Percentiles rank a stretch among this genome's conserved stretches.
Conservation (phyloP, 2,329 filamentous ascomycete species). For the Nemania sp. region DNA sequence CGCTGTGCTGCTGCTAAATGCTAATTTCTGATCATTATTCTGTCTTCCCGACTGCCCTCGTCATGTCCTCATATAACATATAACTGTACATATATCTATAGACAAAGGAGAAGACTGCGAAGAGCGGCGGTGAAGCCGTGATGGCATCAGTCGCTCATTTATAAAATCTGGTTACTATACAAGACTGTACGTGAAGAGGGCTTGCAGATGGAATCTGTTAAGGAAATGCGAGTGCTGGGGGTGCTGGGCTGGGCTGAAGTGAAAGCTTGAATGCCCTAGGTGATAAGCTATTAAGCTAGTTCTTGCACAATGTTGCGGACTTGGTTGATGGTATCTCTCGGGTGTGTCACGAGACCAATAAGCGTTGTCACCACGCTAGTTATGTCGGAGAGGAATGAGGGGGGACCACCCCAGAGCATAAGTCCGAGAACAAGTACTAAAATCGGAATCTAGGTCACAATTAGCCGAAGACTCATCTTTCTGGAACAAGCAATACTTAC, state of each 20-base stretch:
- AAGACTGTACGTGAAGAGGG: neutral
- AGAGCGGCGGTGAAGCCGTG: neutral
- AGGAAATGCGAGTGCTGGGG: neutral
- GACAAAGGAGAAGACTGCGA: neutral
- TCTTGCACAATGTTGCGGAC: constrained; percentile 26
- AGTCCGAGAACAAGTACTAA: constrained; percentile 44
- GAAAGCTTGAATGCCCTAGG: neutral
- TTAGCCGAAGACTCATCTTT: constrained; percentile 23
- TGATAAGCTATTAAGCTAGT: constrained; percentile 2
- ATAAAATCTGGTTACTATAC: constrained; percentile 4
- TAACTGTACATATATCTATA: constrained; percentile 9
- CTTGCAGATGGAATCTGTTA: neutral
- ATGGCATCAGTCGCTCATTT: constrained; percentile 8
- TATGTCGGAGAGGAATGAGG: constrained; percentile 32
- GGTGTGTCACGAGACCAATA: constrained; percentile 26
- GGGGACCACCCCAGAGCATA: constrained; percentile 44
- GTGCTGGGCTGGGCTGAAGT: neutral
- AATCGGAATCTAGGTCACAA: constrained; percentile 42
- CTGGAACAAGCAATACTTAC: constrained; percentile 45
- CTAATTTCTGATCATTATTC: neutral
- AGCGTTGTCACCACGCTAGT: constrained; percentile 24
- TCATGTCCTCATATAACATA: constrained; percentile 16
- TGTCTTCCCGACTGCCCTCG: neutral
- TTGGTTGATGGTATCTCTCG: constrained; percentile 27
- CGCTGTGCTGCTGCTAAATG: neutral